Evolutionary conservation across 345 rosid species (phyloP), one percentile per base, ranked within the genome.

Genomic region (Arabidopsis thaliana): DNA sequence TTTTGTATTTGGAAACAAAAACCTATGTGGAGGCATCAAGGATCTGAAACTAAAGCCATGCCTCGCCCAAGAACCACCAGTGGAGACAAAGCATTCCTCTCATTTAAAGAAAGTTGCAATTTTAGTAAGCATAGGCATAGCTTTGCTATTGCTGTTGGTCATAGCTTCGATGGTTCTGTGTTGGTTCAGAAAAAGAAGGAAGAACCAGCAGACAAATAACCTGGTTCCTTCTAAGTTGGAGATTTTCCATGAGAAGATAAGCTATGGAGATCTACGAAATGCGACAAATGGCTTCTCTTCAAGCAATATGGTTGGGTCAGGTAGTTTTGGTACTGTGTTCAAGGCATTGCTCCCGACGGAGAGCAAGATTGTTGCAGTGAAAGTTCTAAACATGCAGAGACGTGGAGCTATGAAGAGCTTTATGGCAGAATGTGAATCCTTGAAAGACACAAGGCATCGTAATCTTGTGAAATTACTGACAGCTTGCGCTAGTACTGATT

Each of bases 331-430:
- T 28, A 55, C 57, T 25, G 57, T 52, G 1, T 52, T 52, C 24
- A 52, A 52, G n/a, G 57, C 57, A 24, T 1, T 52, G 0, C n/a
- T 52, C 8, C 33, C 34, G 0, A 11, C 0, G 8, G 57, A 52
- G n/a, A 11, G 5, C 14, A 24, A 52, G 1, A 0, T 25, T 11
- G 57, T 55, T 55, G 81, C 83, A 1, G 51, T 76, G 8, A 82
- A 79, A 24, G 83, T 82, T 30, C 30, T 85, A 7, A 52, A 84
- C 60, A 32, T 85, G 57, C 67, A 65, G 37, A 75, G 57, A 50
- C 67, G 44, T 37, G 84, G 83, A 72, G 89, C 84, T 4, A 62
- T 69, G 7, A 81, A 71, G 71, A 84, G 89, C 60, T 86, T 82
- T 66, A 44, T 65, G 28, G 79, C 82, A 4, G 89, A 86, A 69